phyloP scores from a whole-genome alignment of 1,284 basidiomycete genomes.

The Athelia sp. region DNA sequence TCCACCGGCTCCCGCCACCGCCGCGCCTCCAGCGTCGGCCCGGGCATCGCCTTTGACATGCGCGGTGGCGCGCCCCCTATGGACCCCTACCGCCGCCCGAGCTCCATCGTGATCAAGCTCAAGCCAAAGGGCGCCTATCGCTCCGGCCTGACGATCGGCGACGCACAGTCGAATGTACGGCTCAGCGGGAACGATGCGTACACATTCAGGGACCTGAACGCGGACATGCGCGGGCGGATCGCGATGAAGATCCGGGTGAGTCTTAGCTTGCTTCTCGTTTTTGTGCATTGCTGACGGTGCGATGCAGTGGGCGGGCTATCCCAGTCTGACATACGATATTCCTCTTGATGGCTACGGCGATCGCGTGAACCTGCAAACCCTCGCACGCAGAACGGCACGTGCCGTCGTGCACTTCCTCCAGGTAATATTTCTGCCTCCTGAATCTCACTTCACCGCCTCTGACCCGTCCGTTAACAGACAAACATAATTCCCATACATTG shows the following conservation, averaged over 20 bases:
- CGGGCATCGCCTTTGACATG: background rate
- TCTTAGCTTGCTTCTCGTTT: slow-evolving; percentile 9
- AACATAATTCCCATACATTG: slow-evolving; percentile 64
- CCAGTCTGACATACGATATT: slow-evolving; percentile 68
- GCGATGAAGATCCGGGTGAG: slow-evolving; percentile 57
- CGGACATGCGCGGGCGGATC: slow-evolving; percentile 54
- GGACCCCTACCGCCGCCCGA: slow-evolving; percentile 40
- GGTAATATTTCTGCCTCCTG: slow-evolving; percentile 28
- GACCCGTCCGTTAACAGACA: no score
- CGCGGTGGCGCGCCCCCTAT: slow-evolving; percentile 6
- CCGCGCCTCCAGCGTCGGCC: background rate
- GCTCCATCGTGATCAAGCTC: slow-evolving; percentile 58
- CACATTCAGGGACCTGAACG: slow-evolving; percentile 56
- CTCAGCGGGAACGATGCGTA: slow-evolving; percentile 58
- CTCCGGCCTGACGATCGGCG: slow-evolving; percentile 61
- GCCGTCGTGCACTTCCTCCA: slow-evolving; percentile 73
- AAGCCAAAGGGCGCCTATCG: slow-evolving; percentile 64
- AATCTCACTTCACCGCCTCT: no score
- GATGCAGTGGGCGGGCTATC: slow-evolving; percentile 64
- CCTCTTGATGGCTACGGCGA: slow-evolving; percentile 66
- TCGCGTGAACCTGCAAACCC: slow-evolving; percentile 57
- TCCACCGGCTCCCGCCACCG: background rate
- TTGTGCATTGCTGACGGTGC: background rate
- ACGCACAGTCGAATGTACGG: slow-evolving; percentile 61
- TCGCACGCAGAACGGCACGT: slow-evolving; percentile 62